These are phyloP conservation scores for Polysphondylium violaceum DNA, from an alignment of 78 protist genomes.

Conservation along the genomic window DNA sequence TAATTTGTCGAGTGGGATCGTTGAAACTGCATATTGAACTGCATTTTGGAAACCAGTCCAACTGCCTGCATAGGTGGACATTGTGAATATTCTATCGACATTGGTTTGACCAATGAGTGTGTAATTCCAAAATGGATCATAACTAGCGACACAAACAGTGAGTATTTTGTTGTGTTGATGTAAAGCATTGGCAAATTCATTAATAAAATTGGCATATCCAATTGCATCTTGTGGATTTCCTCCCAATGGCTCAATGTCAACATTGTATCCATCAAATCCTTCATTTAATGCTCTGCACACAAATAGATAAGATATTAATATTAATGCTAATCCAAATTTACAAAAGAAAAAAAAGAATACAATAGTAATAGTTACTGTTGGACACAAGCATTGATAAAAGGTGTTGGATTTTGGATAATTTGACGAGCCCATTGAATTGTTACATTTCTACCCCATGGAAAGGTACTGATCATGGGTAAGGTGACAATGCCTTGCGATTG, in stretches of 20 bases:
- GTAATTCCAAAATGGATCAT: constrained; percentile 60
- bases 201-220: constrained; percentile 51
- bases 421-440: constrained; percentile 65
- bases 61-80: constrained; percentile 76
- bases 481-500: neutral
- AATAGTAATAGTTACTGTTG: too few species aligned
- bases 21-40: constrained; percentile 31
- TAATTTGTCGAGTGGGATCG: constrained; percentile 38
- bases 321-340: too few species aligned
- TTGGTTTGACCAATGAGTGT: constrained; percentile 43
- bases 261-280: constrained; percentile 79
- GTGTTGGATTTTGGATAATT: constrained; percentile 69
- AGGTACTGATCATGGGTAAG: constrained; percentile 60
- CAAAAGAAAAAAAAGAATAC: too few species aligned
- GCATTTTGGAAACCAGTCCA: neutral
- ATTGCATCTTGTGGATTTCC: constrained; percentile 50
- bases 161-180: constrained; percentile 44
- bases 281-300: neutral
- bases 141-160: constrained; percentile 74
- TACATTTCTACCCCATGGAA: constrained; percentile 77
- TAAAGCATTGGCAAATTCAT: constrained; percentile 54
- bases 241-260: constrained; percentile 83
- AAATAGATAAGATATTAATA: too few species aligned
- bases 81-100: constrained; percentile 65
- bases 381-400: constrained; percentile 69